Evolutionary conservation across 116 monocot species (phyloP), one percentile per base, ranked within the genome.

Genomic region (Posidonia oceanica): DNA sequence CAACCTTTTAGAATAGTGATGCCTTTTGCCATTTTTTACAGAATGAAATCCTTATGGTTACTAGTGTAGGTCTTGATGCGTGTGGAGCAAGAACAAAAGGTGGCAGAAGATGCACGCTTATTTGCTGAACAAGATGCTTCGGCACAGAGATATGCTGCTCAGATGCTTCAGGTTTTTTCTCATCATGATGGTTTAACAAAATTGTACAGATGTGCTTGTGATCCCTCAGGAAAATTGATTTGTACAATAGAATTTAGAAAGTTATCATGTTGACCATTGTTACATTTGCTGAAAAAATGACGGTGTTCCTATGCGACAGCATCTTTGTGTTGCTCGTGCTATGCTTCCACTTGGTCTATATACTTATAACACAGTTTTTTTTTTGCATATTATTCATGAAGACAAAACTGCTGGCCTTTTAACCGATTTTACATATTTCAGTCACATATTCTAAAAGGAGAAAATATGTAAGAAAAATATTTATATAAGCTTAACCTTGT

Each of bases 131-230:
- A 73, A 78, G 83, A 86, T 59, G 83, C 83, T 70, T 80, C 83
- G 75, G 80, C 83, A 51, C 80, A 78, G 59, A 75, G 73, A 73
- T 80, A 80, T 71, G 80, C 80, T 39, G 78, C 86, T 52, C 80
- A 86, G 66, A 81, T 87, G 23, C 85, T 94, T 54, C 79, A 93
- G 89, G 86, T 93, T 81, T 59, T 61, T 75, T 48, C 71, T 54
- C 29, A 53, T 68, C 36, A 7, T 16, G 36, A 14, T 14, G 36
- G 48, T 21, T 53, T 64, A 40, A 8, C 51, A 23, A 68, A 53
- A 53, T 21, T 48, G 52, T n/a, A 29, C 11, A 14, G 29, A 15
- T 3, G 53, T 11, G 23, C 36, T 68, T 68, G 17, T 16, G 36
- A 36, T 36, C 12, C 17, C 14, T 44, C 16, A 42, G 44, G 44